A percentile compares a stretch with the other conserved stretches of the same genome.
Evolutionary conservation across 2,329 filamentous ascomycete genomes (phyloP).

Genomic region (Talaromyces sp.): DNA sequence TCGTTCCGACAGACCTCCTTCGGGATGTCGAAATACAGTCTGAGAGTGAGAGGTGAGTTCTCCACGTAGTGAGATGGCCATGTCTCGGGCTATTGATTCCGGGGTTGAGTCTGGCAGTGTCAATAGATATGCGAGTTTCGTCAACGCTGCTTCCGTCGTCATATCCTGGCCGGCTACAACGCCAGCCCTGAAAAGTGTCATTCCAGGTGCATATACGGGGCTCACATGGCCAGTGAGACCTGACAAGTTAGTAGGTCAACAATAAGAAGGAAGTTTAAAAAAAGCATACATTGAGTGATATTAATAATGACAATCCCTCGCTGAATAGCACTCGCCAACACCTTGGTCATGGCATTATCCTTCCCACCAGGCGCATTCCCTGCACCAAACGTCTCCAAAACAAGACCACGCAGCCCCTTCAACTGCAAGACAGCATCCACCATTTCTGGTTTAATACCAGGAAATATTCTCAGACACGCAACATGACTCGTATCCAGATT

Average conservation of each 20-base stretch:
- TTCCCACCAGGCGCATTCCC: slow-evolving; percentile 82
- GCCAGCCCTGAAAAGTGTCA: slow-evolving; percentile 72
- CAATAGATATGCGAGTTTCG: slow-evolving; percentile 82
- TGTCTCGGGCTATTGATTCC: slow-evolving; percentile 62
- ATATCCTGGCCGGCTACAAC: slow-evolving; percentile 86
- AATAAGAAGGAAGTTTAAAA: too few species aligned
- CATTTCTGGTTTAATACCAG: slow-evolving; percentile 90
- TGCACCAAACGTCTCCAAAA: slow-evolving; percentile 89
- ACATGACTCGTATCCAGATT: slow-evolving; percentile 82
- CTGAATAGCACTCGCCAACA: slow-evolving; percentile 70
- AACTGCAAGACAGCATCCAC: slow-evolving; percentile 75
- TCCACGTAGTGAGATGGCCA: slow-evolving; percentile 71
- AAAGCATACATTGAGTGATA: slow-evolving; percentile 72
- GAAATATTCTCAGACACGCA: slow-evolving; percentile 83
- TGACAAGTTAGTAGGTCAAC: slow-evolving; percentile 17
- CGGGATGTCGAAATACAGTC: slow-evolving; percentile 71
- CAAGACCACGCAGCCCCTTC: slow-evolving; percentile 71
- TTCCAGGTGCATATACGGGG: slow-evolving; percentile 71
- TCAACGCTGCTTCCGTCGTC: slow-evolving; percentile 84
- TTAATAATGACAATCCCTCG: slow-evolving; percentile 84
- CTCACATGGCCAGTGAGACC: slow-evolving; percentile 64
- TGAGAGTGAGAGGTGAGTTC: slow-evolving; percentile 74
- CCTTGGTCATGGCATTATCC: slow-evolving; percentile 71
- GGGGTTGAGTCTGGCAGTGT: slow-evolving; percentile 60
- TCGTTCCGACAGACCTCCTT: slow-evolving; percentile 50